Conservation (phyloP, 225 moss, liverwort and hornwort genomes). For the Takakia lepidozioides region DNA sequence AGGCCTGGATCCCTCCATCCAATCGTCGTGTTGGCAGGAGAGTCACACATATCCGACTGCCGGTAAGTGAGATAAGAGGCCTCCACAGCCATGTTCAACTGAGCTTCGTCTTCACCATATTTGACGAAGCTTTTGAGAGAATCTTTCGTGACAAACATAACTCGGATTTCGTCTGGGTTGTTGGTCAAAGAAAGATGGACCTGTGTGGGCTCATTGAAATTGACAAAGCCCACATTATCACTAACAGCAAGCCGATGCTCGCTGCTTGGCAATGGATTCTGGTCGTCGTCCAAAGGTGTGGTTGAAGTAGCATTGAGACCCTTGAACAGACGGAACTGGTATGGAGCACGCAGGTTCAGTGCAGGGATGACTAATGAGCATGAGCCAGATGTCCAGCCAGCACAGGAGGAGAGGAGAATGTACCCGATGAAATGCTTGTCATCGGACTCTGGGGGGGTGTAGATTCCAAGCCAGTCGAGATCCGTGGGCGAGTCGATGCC, state of each 20-base stretch:
- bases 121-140: neutral
- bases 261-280: slow-evolving; percentile 16
- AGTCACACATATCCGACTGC: slow-evolving; percentile 1
- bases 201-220: neutral
- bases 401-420: slow-evolving; percentile 22
- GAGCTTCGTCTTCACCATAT: neutral
- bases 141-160: slow-evolving; percentile 2
- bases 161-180: neutral
- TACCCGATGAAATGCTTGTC: slow-evolving; percentile 75
- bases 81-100: neutral
- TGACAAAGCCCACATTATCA: neutral
- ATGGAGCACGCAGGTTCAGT: slow-evolving; percentile 40
- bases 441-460: slow-evolving; percentile 63
- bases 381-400: slow-evolving; percentile 27
- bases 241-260: neutral
- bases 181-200: neutral
- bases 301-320: slow-evolving; percentile 4
- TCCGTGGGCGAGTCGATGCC: slow-evolving; percentile 36
- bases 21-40: neutral
- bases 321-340: slow-evolving; percentile 30
- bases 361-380: slow-evolving; percentile 18
- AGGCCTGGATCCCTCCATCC: slow-evolving; percentile 1
- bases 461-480: slow-evolving; percentile 76
- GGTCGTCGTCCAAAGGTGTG: slow-evolving; percentile 22
- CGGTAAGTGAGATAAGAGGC: neutral